Conservation (phyloP, 495 filamentous ascomycete species). For the Penicillium fimorum region DNA sequence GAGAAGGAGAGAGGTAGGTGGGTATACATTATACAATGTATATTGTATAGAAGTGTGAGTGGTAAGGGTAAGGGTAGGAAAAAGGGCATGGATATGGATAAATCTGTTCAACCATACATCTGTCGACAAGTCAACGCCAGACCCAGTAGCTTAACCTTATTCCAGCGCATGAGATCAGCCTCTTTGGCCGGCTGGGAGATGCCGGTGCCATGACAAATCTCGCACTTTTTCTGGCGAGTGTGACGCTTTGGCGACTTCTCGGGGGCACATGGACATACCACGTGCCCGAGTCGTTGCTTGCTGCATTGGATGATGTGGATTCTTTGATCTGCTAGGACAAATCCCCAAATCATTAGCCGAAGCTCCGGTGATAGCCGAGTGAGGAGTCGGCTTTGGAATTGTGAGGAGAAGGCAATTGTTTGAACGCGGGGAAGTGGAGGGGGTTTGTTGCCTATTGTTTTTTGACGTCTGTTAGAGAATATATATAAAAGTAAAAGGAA, state of each 20-base stretch:
- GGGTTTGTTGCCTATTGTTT: conserved; percentile 39
- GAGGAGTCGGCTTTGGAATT: conserved; percentile 37
- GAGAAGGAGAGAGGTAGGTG: background rate
- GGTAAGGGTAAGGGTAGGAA: background rate
- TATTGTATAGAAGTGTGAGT: background rate
- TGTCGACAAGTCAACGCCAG: conserved; percentile 27
- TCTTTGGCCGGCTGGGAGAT: conserved; percentile 26
- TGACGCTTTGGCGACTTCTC: background rate
- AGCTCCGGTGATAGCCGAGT: conserved; percentile 45
- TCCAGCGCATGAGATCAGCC: conserved; percentile 7
- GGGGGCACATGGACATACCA: conserved; percentile 38
- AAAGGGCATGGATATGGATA: background rate
- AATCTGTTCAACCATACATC: conserved; percentile 19
- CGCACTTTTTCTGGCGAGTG: conserved; percentile 22
- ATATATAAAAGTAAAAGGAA: too few relatives aligned
- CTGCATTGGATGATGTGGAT: conserved; percentile 45
- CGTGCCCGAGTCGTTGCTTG: conserved; percentile 35
- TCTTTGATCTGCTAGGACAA: conserved; percentile 32
- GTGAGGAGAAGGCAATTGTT: conserved; percentile 9
- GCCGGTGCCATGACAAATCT: conserved; percentile 40
- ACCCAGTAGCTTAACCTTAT: conserved; percentile 14
- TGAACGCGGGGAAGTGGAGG: conserved; percentile 24
- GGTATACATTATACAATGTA: background rate
- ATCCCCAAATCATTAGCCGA: conserved; percentile 48
- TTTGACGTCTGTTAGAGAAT: too few relatives aligned